A percentile compares a stretch with the other conserved stretches of the same genome.
Conservation (phyloP, 495 filamentous ascomycete genomes). For the Halenospora varia region DNA sequence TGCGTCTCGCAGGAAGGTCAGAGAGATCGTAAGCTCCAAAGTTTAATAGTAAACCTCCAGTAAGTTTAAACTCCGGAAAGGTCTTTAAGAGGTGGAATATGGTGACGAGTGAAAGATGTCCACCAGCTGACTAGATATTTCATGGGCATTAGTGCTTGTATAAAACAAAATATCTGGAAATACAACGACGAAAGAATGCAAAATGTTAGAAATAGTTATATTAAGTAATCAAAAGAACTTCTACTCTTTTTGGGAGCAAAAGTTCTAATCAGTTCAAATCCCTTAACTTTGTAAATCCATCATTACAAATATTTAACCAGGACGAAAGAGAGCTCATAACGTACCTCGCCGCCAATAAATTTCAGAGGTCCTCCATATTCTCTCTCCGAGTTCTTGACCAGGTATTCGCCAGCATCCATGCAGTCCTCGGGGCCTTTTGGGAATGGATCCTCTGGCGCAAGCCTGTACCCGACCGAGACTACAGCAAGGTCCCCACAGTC, state of each 20-base stretch:
- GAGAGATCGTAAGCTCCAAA: conserved; percentile 44
- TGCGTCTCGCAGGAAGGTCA: conserved; percentile 29
- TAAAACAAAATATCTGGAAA: neutral
- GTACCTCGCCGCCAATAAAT: conserved; percentile 33
- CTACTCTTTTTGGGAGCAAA: neutral
- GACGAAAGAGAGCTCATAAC: conserved; percentile 6
- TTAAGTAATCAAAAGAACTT: conserved; percentile 6
- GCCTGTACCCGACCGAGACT: conserved; percentile 53
- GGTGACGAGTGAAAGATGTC: conserved; percentile 39
- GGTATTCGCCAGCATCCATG: conserved; percentile 44
- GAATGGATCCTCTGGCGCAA: conserved; percentile 55
- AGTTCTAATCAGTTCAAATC: conserved; percentile 17
- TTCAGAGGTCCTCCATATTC: conserved; percentile 36
- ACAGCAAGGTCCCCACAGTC: conserved; percentile 38
- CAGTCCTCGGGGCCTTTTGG: conserved; percentile 49
- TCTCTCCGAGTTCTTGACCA: conserved; percentile 40
- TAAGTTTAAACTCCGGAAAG: conserved; percentile 33
- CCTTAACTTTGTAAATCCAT: conserved; percentile 15
- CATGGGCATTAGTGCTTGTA: neutral
- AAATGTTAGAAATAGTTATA: conserved; percentile 3
- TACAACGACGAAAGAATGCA: conserved; percentile 31
- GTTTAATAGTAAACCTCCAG: conserved; percentile 40
- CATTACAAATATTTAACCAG: neutral
- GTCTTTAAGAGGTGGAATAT: conserved; percentile 40
- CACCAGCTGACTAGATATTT: conserved; percentile 38